These are phyloP conservation scores for Butyriboletus appendiculatus DNA, from an alignment of 1,284 basidiomycete species.

Conservation along the genomic window DNA sequence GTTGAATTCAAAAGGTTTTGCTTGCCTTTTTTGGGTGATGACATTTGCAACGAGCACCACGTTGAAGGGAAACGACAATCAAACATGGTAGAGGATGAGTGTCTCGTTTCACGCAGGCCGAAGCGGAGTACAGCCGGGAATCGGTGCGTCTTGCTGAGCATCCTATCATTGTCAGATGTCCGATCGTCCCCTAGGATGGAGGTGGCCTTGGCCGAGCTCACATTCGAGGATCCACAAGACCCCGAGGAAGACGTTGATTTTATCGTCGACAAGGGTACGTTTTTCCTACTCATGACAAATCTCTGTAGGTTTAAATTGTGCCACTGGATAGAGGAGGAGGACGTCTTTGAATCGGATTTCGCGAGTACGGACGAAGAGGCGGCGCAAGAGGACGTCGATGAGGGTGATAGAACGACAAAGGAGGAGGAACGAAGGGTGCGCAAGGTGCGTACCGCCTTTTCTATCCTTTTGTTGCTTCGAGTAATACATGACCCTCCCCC, in stretches of 20 bases:
- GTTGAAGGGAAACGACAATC: not conserved
- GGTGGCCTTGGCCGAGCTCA: slow-evolving; percentile 70
- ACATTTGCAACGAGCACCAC: not conserved
- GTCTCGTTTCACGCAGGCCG: slow-evolving; percentile 58
- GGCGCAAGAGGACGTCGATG: slow-evolving; percentile 50
- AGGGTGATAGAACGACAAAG: slow-evolving; percentile 53
- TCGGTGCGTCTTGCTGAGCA: slow-evolving; percentile 41
- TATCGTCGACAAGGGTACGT: slow-evolving; percentile 55
- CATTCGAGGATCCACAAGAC: slow-evolving; percentile 58
- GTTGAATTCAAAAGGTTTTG: not conserved
- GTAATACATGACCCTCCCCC: not conserved
- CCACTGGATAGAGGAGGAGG: slow-evolving; percentile 62
- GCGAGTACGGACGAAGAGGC: slow-evolving; percentile 79
- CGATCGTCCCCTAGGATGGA: slow-evolving; percentile 55
- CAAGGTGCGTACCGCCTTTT: slow-evolving; percentile 44
- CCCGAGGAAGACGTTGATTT: slow-evolving; percentile 75
- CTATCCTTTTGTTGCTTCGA: not conserved
- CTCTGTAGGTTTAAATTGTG: not conserved
- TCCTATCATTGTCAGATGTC: not conserved
- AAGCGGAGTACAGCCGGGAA: slow-evolving; percentile 75
- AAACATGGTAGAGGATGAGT: slow-evolving; percentile 43
- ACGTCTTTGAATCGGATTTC: slow-evolving; percentile 79
- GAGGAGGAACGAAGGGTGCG: slow-evolving; percentile 63
- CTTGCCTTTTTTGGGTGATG: not conserved
- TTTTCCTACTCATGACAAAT: not conserved